A percentile compares a stretch with the other conserved stretches of the same genome.
phyloP scores from a whole-genome alignment of 768 basidiomycete genomes.

The Panaeolus cyanescens region DNA sequence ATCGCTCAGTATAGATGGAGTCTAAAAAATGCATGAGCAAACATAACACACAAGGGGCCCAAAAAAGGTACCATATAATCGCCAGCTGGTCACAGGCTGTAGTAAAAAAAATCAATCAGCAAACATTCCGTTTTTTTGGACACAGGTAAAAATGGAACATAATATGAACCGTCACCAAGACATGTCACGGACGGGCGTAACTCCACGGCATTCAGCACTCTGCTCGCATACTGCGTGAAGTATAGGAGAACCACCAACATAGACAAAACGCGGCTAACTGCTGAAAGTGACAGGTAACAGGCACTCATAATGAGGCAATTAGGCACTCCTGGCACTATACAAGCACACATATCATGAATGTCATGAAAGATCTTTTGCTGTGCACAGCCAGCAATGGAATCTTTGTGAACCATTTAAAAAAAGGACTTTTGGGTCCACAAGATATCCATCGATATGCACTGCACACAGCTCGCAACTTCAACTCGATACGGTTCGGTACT shows the following conservation, averaged over 20 bases:
- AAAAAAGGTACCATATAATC: constrained; percentile 62
- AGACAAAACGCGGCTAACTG: no score
- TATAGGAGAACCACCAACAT: no score
- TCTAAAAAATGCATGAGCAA: constrained; percentile 44
- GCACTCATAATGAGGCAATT: no score
- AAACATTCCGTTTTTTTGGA: not conserved
- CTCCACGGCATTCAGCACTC: no score
- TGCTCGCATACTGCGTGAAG: no score
- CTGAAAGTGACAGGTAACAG: no score
- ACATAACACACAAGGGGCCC: not conserved
- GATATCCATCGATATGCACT: not conserved
- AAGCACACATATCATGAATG: not conserved
- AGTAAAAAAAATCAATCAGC: constrained; percentile 12
- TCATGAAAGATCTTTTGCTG: no score
- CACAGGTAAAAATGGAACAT: not conserved
- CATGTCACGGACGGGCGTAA: not conserved
- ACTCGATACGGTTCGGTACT: not conserved
- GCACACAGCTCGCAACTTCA: not conserved
- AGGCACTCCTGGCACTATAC: no score
- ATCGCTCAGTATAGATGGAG: constrained; percentile 96
- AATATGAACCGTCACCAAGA: not conserved
- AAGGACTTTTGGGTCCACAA: not conserved
- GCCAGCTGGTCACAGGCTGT: constrained; percentile 89
- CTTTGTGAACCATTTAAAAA: not conserved
- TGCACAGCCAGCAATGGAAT: not conserved